These are phyloP conservation scores for Aspergillus campestris DNA, from an alignment of 495 filamentous ascomycete genomes.

Conservation along the genomic window DNA sequence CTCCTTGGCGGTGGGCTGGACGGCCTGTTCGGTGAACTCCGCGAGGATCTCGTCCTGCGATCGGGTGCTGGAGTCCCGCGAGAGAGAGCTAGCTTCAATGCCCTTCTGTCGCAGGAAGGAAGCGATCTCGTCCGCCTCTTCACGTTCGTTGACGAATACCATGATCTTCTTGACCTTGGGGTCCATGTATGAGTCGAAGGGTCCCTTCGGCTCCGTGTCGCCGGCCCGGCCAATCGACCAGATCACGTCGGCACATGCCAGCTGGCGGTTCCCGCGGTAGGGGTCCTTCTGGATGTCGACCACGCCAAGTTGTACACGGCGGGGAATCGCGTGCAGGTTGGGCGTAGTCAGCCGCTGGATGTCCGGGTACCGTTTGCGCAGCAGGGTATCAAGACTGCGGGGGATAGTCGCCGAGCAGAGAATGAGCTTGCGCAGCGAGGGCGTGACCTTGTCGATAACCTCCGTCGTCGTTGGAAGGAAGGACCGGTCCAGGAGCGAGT, in stretches of 20 bases:
- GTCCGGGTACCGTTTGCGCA: slow-evolving; percentile 73
- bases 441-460: slow-evolving; percentile 67
- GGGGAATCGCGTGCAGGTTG: slow-evolving; percentile 90
- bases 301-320: slow-evolving; percentile 87
- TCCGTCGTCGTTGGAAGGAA: slow-evolving; percentile 75
- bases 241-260: slow-evolving; percentile 90
- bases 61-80: slow-evolving; percentile 66
- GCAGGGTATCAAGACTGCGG: slow-evolving; percentile 69
- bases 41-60: slow-evolving; percentile 66
- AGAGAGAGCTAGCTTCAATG: slow-evolving; percentile 76
- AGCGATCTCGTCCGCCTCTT: slow-evolving; percentile 73
- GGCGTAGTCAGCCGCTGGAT: slow-evolving; percentile 82
- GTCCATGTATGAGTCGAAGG: slow-evolving; percentile 23
- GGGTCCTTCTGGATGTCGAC: slow-evolving; percentile 84
- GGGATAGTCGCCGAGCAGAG: slow-evolving; percentile 97
- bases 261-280: slow-evolving; percentile 79
- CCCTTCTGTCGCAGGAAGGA: slow-evolving; percentile 74
- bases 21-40: slow-evolving; percentile 59
- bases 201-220: slow-evolving; percentile 29
- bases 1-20: slow-evolving; percentile 33
- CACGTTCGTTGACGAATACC: slow-evolving; percentile 96
- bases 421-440: slow-evolving; percentile 79
- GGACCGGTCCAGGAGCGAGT: slow-evolving; percentile 87
- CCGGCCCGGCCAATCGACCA: slow-evolving; percentile 85
- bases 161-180: slow-evolving; percentile 75